phyloP scores from a whole-genome alignment of 371 early-diverging fungal genomes.

The Mucor sp. region DNA sequence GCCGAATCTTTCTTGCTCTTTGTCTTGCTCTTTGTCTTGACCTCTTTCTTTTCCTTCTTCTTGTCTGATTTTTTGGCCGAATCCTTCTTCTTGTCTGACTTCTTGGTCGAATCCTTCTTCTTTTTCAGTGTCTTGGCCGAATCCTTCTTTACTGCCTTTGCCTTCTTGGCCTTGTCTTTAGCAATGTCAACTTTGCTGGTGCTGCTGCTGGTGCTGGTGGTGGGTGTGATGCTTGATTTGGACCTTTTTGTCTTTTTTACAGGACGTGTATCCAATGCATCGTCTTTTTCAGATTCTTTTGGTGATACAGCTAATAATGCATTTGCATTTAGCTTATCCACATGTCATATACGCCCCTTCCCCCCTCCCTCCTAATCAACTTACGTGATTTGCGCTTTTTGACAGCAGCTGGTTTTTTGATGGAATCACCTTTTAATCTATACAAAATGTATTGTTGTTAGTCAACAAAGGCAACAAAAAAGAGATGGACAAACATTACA shows the following conservation, averaged over 20 bases:
- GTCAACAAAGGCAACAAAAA: not conserved
- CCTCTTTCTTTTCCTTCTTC: not conserved
- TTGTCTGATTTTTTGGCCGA: not conserved
- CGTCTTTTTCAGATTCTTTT: not conserved
- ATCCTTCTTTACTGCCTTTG: not conserved
- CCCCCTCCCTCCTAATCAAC: not conserved
- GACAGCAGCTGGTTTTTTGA: not conserved
- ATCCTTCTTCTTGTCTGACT: not conserved
- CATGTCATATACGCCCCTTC: no score
- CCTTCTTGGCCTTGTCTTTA: no score
- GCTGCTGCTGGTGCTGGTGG: no score
- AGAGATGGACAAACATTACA: slow-evolving; percentile 1
- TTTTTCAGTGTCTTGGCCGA: not conserved
- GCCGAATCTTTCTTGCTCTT: not conserved
- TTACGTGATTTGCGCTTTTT: slow-evolving; percentile 8
- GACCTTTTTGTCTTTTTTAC: slow-evolving; percentile 3
- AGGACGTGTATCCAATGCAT: not conserved
- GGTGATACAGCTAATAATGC: not conserved
- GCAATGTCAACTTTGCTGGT: no score
- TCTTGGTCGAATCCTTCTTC: not conserved
- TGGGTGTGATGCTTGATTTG: not conserved
- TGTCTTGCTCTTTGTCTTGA: not conserved
- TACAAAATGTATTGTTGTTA: not conserved
- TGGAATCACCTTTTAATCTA: not conserved
- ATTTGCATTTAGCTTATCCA: not conserved